Conservation (phyloP, 805 yeast genomes). For the Naumovozyma baii region DNA sequence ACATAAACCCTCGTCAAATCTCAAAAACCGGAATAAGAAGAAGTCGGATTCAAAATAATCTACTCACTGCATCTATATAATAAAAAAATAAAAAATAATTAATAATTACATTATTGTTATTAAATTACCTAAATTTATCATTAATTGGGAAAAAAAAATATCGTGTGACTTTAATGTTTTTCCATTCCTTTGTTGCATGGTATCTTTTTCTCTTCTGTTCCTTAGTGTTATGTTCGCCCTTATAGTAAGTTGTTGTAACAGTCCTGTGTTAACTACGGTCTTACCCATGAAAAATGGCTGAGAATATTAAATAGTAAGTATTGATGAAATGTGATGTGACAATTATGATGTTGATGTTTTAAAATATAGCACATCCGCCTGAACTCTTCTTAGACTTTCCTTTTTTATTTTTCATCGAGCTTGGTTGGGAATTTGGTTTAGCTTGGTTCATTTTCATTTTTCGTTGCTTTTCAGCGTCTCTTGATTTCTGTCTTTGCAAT, state of each 20-base stretch:
- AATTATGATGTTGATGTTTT: no score
- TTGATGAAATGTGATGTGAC: not conserved
- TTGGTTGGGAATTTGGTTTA: not conserved
- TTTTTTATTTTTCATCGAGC: not conserved
- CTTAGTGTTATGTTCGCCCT: no score
- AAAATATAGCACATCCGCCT: not conserved
- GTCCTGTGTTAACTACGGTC: not conserved
- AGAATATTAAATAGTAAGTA: not conserved
- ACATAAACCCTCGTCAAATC: not conserved
- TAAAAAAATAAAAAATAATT: no score
- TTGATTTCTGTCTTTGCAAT: not conserved
- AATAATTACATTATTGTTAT: not conserved
- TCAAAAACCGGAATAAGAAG: slow-evolving; percentile 1
- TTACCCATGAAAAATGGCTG: not conserved
- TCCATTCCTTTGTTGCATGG: no score
- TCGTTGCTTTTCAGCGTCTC: not conserved
- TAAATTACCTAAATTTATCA: not conserved
- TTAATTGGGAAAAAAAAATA: not conserved
- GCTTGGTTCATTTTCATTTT: no score
- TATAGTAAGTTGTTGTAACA: no score
- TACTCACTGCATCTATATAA: not conserved
- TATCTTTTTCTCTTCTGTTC: no score
- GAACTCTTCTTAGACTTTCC: not conserved
- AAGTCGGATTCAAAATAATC: not conserved
- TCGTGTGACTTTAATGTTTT: no score